Base-by-base conservation (phyloP, 768 basidiomycete species). In the Saitozyma sp. region DNA sequence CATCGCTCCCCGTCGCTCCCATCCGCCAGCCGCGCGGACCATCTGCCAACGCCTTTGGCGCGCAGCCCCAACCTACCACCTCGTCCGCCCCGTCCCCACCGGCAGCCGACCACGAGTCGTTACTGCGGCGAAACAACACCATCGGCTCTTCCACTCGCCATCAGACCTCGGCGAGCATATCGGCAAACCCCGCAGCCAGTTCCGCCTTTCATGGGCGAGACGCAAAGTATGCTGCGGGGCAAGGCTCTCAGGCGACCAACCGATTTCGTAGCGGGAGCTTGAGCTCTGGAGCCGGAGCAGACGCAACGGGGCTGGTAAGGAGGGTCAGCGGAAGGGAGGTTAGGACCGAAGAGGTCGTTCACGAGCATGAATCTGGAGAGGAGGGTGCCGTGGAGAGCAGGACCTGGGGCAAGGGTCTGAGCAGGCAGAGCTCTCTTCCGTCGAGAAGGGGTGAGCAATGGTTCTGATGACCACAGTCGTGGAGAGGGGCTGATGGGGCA, bases 1-100 rank as follows among this genome's bases (percentile, higher is more conserved):
- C 29, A 29, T 29, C 29, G 17, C 4, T 17, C 40, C 45, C 49
- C 41, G 50, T 56, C 19, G 53, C 54, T 13, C 74, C 74, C 6
- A 71, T 75, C 40, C 64, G 74, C 43, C 70, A 72, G 56, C 74
- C 74, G 19, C 58, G 74, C 41, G 74, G 74, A 29, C 74, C 74
- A 13, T 66, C 74, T 10, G 45, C 65, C 58, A 68, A 68, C 59
- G 61, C 68, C 4, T 73, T 73, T 50, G 68, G 68, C 16, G 57
- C 59, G 39, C 61, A 38, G 42, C 54, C 45, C 50, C 51, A 43
- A 53, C 59, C 41, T 53, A 46, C 59, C 52, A 60, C 43, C 59
- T 43, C 37, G 17, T 51, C 10, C 54, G 43, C 11, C 9, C 50
- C 9, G 11, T 52, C 65, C 9, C 74, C 74, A 11, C 74, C 74